A percentile compares a stretch with the other conserved stretches of the same genome.
phyloP scores from a whole-genome alignment of 192 early-diverging fungal genomes.

The Gigaspora rosea region DNA sequence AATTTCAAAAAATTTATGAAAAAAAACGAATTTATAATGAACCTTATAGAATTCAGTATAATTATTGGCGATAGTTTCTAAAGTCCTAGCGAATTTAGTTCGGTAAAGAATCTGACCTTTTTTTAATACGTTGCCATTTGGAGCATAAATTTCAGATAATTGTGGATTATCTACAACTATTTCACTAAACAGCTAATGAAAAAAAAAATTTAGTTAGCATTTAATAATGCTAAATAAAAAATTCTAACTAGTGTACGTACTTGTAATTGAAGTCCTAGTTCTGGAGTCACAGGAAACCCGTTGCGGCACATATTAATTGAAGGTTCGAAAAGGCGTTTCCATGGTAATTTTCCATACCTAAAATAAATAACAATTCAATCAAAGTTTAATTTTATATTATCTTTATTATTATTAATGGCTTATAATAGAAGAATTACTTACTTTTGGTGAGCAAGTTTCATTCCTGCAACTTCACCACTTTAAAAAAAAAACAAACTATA shows the following conservation, averaged over 20 bases:
- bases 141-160: conserved; percentile 65
- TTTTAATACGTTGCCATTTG: conserved; percentile 63
- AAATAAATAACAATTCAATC: neutral
- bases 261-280: conserved; percentile 41
- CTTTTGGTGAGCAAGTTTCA: conserved; percentile 74
- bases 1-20: neutral
- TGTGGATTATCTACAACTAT: conserved; percentile 30
- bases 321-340: conserved; percentile 77
- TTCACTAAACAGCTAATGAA: neutral
- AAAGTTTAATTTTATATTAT: neutral
- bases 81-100: conserved; percentile 56
- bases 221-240: too few relatives aligned
- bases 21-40: neutral
- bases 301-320: conserved; percentile 73
- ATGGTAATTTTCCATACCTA: conserved; percentile 78
- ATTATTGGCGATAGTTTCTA: conserved; percentile 61
- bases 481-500: conserved; percentile 11
- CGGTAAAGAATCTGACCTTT: conserved; percentile 69
- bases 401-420: neutral
- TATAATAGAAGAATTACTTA: conserved; percentile 33
- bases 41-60: conserved; percentile 48
- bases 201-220: neutral
- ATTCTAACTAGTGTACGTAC: conserved; percentile 12
- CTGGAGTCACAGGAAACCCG: conserved; percentile 66
- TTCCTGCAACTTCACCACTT: conserved; percentile 85